A percentile compares a stretch with the other conserved stretches of the same genome.
Conservation (phyloP, 192 early-diverging fungal genomes). For the Coemansia sp. region DNA sequence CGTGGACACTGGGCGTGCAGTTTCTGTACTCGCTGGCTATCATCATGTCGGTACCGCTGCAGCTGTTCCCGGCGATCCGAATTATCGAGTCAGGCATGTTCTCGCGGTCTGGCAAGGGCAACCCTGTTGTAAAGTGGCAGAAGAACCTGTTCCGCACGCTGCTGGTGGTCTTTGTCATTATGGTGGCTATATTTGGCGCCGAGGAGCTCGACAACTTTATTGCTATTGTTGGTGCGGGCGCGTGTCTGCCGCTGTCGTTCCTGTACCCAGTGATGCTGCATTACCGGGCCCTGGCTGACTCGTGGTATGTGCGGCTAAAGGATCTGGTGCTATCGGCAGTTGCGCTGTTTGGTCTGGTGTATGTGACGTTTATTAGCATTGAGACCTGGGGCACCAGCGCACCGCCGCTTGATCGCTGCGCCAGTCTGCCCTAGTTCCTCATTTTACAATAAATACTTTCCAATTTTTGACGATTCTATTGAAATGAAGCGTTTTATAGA, state of each 20-base stretch:
- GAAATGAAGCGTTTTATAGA: slow-evolving; percentile 18
- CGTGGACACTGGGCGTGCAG: slow-evolving; percentile 71
- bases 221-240: slow-evolving; percentile 79
- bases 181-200: slow-evolving; percentile 75
- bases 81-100: slow-evolving; percentile 91
- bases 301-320: slow-evolving; percentile 49
- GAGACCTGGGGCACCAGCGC: slow-evolving; percentile 41
- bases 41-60: slow-evolving; percentile 88
- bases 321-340: slow-evolving; percentile 66
- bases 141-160: slow-evolving; percentile 79
- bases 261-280: slow-evolving; percentile 88
- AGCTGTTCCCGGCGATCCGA: slow-evolving; percentile 89
- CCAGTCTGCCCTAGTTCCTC: slow-evolving; percentile 12
- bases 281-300: slow-evolving; percentile 57
- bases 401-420: slow-evolving; percentile 18
- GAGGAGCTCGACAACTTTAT: slow-evolving; percentile 84
- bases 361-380: slow-evolving; percentile 68
- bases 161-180: slow-evolving; percentile 64
- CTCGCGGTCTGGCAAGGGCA: slow-evolving; percentile 76
- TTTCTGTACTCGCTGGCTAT: slow-evolving; percentile 90
- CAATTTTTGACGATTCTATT: slow-evolving; percentile 78
- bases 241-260: slow-evolving; percentile 73
- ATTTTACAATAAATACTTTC: slow-evolving; percentile 69
- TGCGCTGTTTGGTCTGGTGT: slow-evolving; percentile 71
- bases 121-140: slow-evolving; percentile 78